Base-by-base conservation (phyloP, 805 yeast species). In the Myxozyma monticola region DNA sequence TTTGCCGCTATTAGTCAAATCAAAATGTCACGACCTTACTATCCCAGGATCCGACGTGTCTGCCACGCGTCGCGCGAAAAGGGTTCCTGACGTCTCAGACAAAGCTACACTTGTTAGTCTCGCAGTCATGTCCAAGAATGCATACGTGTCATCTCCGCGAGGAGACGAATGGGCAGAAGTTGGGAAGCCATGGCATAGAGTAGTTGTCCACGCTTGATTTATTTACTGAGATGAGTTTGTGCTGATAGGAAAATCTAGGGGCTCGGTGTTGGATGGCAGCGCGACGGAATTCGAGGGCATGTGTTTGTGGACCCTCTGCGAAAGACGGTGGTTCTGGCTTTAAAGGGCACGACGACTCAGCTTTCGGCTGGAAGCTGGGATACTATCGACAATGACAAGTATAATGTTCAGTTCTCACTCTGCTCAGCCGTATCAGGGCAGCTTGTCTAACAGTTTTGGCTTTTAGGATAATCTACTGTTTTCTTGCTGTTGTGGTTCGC, bases 401-500 rank as follows among this genome's bases (percentile, higher is more conserved):
- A 76, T 25, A 93, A 91, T 65, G 58, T 54, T 18, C n/a, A n/a
- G 14, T 9, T 7, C 18, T 26, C 6, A 9, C 20, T 38, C 5
- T 25, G 9, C n/a, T 21, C 31, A 20, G 17, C 6, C 37, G 3
- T 30, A 21, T 29, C 15, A n/a, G 21, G 21, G 10, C n/a, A n/a
- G n/a, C n/a, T 6, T 22, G 34, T 10, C 29, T 25, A 25, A 18
- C 25, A 8, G 30, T 33, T 33, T n/a, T 45, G 21, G 12, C 35
- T 5, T 22, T n/a, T 45, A 55, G 59, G 98, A 93, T 66, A 93
- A 93, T 63, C 64, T 91, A 49, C 69, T 93, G 30, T 93, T 93
- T 65, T 86, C 95, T 9, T 93, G 99, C 67, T 93, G 99, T 67
- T 93, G 99, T 70, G 98, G 96, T 0, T 76, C 97, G 33, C 84